Evolutionary conservation across 1,139 yeast genomes (phyloP), one percentile per base, ranked within the genome.

Genomic region (Meyerozyma guilliermondii): DNA sequence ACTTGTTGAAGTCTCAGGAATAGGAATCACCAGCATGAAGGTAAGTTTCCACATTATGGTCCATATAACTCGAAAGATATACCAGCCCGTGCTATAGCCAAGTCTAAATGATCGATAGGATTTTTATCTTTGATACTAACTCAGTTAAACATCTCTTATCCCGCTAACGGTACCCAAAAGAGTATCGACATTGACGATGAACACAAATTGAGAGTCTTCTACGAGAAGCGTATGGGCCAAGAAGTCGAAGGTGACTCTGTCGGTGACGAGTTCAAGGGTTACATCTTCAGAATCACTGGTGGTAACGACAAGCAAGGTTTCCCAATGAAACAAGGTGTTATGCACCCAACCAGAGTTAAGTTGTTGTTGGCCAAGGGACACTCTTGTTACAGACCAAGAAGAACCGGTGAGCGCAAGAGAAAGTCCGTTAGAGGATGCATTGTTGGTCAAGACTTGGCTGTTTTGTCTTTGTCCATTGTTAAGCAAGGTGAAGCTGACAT

Each of bases 261-360:
- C 65, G 95, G 96, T 68, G 98, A 94, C 66, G 98, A 91, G 79
- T 91, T 91, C 94, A 91, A 89, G 79, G 98, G 98, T 68, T 92
- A 92, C 91, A 76, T 89, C 71, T 91, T 92, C 87, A 92, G 83
- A 82, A 91, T 92, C 76, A 79, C 98, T 63, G 98, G 98, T 71
- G 98, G 98, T 85, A 94, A 94, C 87, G 98, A 92, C 81, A 92
- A 92, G 81, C 98, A 92, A 82, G 98, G 98, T 81, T 94, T 92
- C 96, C 98, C 98, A 79, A 92, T 94, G 98, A 92, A 91, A 78
- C 98, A 92, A 80, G 97, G 97, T 84, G 98, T 92, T 59, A 81
- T 92, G 83, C 95, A 88, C 81, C 98, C 98, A 77, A 88, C 95
- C 83, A 95, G 98, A 86, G 98, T 94, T 66, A 89, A 87, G 75